These are phyloP conservation scores for Chara braunii DNA, from an alignment of 139 green algal species.

Conservation along the genomic window DNA sequence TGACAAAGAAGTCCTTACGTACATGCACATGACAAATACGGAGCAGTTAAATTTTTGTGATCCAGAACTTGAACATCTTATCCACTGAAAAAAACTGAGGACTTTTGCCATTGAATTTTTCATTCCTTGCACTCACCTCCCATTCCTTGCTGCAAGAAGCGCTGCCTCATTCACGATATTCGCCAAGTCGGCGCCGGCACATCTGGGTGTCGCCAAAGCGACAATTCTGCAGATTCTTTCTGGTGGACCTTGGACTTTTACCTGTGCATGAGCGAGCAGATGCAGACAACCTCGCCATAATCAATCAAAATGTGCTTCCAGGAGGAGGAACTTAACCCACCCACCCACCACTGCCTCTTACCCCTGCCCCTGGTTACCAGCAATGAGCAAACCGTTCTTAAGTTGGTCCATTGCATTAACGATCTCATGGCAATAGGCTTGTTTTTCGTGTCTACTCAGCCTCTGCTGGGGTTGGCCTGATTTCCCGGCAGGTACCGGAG, in stretches of 20 bases:
- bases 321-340: too few species aligned
- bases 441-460: too few species aligned
- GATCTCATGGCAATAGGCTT: too few species aligned
- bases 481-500: too few species aligned
- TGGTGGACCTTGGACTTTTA: conserved; percentile 84
- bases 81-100: neutral
- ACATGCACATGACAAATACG: neutral
- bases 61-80: neutral
- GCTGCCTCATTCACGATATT: conserved; percentile 99
- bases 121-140: conserved; percentile 36
- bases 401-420: too few species aligned
- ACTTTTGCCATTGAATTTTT: neutral
- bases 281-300: too few species aligned
- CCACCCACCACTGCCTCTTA: too few species aligned
- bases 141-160: conserved; percentile 82
- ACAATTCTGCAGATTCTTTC: conserved; percentile 43
- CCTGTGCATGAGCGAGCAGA: conserved; percentile 75
- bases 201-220: conserved; percentile 82
- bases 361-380: too few species aligned
- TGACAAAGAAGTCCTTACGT: neutral
- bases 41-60: neutral
- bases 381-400: too few species aligned
- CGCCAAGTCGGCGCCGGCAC: conserved; percentile 86
- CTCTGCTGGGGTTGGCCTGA: too few species aligned
- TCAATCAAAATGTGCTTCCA: too few species aligned